Base-by-base conservation (phyloP, 208 protist genomes). In the Trypanosoma theileri region DNA sequence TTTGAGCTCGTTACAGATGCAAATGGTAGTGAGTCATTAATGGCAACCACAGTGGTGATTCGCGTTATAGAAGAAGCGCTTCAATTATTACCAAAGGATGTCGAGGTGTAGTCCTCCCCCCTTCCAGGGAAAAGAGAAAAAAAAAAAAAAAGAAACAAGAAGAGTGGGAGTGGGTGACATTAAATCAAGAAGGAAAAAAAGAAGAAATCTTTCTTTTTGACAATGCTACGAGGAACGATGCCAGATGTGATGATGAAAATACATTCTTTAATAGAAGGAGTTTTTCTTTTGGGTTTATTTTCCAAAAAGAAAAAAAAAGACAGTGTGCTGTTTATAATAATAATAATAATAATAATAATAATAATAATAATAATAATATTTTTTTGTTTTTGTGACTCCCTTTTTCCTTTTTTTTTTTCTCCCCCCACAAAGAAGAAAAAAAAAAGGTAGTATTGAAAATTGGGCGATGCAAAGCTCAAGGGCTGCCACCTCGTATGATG, bases 401-500 rank as follows among this genome's bases (percentile, higher is more conserved):
- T 46, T 13, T 56, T 9, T 57, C 44, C 26, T 73, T 53, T 77
- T 51, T 45, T 62, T 45, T 21, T 58, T 51, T 66, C 35, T 53
- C 19, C 10, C 14, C 59, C 54, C 54, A 11, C 31, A 53, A 3
- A 0, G 22, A 17, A 14, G 35, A 19, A 22, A 48, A 40, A 10
- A 24, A 22, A 69, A 66, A 12, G 63, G 59, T 19, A 50, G 16
- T 54, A 56, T 19, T 61, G 45, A 46, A 69, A 46, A 19, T 24
- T 24, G 17, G 21, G n/a, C 9, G 54, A 68, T 64, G 60, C 45
- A 68, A 7, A 63, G 46, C 45, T 41, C 9, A 19, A 73, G 71
- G 12, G 79, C 81, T 8, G 72, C 75, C 61, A 48, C 55, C 13
- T 93, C 87, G 7, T 96, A 96, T 55, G 84, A 96, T 53, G 64